Evolutionary conservation across 1,139 yeast species (phyloP).

Genomic region (Lodderomyces jiufengensis): DNA sequence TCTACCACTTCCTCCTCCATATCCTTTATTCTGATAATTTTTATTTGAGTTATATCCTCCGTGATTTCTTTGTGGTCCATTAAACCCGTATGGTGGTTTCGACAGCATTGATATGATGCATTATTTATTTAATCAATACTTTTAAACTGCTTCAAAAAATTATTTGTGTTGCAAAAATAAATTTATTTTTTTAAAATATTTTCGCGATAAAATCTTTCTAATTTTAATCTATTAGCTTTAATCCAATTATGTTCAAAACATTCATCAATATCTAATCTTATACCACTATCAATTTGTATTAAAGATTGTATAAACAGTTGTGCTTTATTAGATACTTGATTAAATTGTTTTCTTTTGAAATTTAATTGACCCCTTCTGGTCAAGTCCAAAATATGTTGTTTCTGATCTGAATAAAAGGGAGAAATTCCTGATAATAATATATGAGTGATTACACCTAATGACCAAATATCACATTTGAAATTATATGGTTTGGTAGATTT

Average conservation of each 20-base stretch:
- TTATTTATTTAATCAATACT: too few relatives aligned
- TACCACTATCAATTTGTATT: slow-evolving; percentile 33
- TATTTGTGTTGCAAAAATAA: too few relatives aligned
- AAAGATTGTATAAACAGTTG: slow-evolving; percentile 41
- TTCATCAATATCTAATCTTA: slow-evolving; percentile 31
- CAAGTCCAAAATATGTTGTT: slow-evolving; percentile 32
- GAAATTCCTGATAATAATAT: slow-evolving; percentile 57
- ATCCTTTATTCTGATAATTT: slow-evolving; percentile 4
- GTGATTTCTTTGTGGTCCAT: slow-evolving; percentile 6
- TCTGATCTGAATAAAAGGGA: slow-evolving; percentile 51
- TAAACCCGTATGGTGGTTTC: slow-evolving; percentile 8
- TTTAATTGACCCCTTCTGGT: slow-evolving; percentile 40
- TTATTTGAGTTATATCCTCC: too few relatives aligned
- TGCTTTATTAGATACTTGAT: slow-evolving; percentile 32
- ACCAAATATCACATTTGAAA: slow-evolving; percentile 64
- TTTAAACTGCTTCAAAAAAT: too few relatives aligned
- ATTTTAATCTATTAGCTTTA: slow-evolving; percentile 13
- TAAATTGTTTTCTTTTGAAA: slow-evolving; percentile 41
- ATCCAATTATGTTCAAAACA: slow-evolving; percentile 46
- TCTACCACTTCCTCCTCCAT: background rate
- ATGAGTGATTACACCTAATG: slow-evolving; percentile 57
- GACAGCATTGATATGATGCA: slow-evolving; percentile 1
- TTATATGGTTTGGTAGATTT: slow-evolving; percentile 36
- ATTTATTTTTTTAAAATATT: too few relatives aligned
- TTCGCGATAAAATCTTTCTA: slow-evolving; percentile 16